These are phyloP conservation scores for Pseudotsuga menziesii DNA, from an alignment of 75 land plant genomes.

Conservation along the genomic window DNA sequence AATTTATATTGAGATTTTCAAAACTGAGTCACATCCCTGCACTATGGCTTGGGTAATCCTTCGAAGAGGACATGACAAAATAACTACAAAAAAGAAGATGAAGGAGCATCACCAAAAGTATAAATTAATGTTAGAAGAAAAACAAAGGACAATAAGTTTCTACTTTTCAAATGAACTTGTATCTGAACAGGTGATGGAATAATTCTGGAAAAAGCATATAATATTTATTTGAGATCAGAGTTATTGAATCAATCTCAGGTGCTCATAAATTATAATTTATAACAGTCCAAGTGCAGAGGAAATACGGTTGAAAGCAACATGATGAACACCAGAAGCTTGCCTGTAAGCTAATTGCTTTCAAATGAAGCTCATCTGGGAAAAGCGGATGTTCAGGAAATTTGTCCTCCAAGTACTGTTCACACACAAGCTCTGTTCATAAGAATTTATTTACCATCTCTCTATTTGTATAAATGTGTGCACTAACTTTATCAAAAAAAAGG, in stretches of 20 bases:
- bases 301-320: not conserved
- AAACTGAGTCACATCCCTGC: too few species aligned
- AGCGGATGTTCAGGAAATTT: slow-evolving; percentile 44
- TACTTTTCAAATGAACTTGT: not conserved
- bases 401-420: slow-evolving; percentile 49
- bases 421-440: not conserved
- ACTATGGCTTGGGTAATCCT: too few species aligned
- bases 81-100: too few species aligned
- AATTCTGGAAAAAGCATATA: not conserved
- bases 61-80: too few species aligned
- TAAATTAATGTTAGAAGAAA: too few species aligned
- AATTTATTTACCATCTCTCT: not conserved
- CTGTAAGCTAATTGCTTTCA: slow-evolving; percentile 42
- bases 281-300: not conserved
- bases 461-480: not conserved
- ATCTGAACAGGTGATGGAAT: not conserved
- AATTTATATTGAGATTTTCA: too few species aligned
- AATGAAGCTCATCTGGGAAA: slow-evolving; percentile 35
- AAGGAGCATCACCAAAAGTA: too few species aligned
- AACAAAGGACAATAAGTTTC: too few species aligned
- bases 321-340: slow-evolving; percentile 1
- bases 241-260: not conserved
- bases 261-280: not conserved
- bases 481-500: not conserved
- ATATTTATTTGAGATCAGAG: not conserved